Evolutionary conservation across 1,139 yeast species (phyloP).

Genomic region (Magnusiomyces fungicola): DNA sequence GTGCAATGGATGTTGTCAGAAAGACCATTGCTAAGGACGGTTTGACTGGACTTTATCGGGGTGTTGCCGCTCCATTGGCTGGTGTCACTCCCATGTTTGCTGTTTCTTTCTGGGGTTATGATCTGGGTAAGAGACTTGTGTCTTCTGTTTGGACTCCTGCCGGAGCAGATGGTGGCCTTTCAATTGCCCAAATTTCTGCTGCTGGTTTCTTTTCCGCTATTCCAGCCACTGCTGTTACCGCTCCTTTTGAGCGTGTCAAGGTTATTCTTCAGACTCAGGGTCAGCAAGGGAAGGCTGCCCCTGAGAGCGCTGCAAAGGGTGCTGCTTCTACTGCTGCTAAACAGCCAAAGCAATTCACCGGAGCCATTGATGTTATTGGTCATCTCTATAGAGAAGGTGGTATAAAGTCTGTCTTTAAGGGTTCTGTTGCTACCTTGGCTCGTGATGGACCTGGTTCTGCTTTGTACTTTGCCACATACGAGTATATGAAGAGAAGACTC

Average conservation of each 20-base stretch:
- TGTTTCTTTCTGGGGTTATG: slow-evolving; percentile 97
- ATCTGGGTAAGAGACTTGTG: slow-evolving; percentile 77
- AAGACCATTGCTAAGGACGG: slow-evolving; percentile 69
- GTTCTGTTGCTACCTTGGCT: slow-evolving; percentile 85
- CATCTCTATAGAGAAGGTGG: slow-evolving; percentile 81
- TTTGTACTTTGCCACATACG: slow-evolving; percentile 90
- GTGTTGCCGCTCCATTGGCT: slow-evolving; percentile 79
- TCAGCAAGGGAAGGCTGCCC: slow-evolving; percentile 35
- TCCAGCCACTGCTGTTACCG: slow-evolving; percentile 92
- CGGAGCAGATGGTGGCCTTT: slow-evolving; percentile 31
- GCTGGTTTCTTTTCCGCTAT: slow-evolving; percentile 96
- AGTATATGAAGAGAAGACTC: slow-evolving; percentile 58
- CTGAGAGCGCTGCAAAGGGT: slow-evolving; percentile 23
- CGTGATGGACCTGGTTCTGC: slow-evolving; percentile 99
- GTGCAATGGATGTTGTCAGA: slow-evolving; percentile 59
- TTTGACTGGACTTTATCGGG: slow-evolving; percentile 71
- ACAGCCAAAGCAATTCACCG: slow-evolving; percentile 37
- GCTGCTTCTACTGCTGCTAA: slow-evolving; percentile 8
- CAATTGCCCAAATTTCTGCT: slow-evolving; percentile 67
- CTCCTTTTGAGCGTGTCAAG: slow-evolving; percentile 94
- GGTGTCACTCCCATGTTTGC: slow-evolving; percentile 99
- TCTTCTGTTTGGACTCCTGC: slow-evolving; percentile 35
- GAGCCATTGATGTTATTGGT: slow-evolving; percentile 50
- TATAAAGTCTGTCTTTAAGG: slow-evolving; percentile 74
- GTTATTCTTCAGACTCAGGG: slow-evolving; percentile 84